Evolutionary conservation across 192 early-diverging fungal species (phyloP), one percentile per base, ranked within the genome.

Genomic region (Coemansia sp.): DNA sequence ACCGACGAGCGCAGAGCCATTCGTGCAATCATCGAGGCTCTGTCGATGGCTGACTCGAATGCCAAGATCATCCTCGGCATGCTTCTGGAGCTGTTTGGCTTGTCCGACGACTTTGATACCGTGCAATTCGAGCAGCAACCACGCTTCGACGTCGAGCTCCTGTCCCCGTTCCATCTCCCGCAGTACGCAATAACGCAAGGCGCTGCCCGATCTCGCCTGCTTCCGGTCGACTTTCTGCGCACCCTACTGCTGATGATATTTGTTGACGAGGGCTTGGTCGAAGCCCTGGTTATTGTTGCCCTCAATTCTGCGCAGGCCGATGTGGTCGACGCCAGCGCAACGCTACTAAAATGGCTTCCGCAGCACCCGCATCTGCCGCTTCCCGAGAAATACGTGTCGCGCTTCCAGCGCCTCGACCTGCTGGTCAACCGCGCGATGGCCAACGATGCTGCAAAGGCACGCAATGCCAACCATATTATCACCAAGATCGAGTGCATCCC

Each of bases 181-280:
- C 10, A 38, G 7, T 55, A 66, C 50, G 67, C 73, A 7, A 72
- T 75, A 19, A 71, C 70, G 23, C 61, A 74, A 48, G 25, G 56
- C 15, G 68, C 73, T 15, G 73, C 66, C 10, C 70, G 62, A n/a
- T 41, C 75, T 0, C 66, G 72, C 4, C 50, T 83, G 36, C 55
- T 75, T 47, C 75, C 76, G 0, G 67, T 79, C 33, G 72, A 75
- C 48, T 72, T 75, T 48, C 58, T 75, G 59, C 75, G 82, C 34
- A 83, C 82, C 7, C 50, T 83, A 25, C 56, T 83, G 20, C 64
- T 83, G 28, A 76, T 79, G 55, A 44, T 75, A 27, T 79, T 83
- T 55, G 64, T 79, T 36, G 82, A 83, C 34, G 82, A 74, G 33
- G 82, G 82, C n/a, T 60, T 82, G 19, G 70, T 82, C 3, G 75